phyloP scores from a whole-genome alignment of 2,329 filamentous ascomycete genomes.

The Nemania sp. region DNA sequence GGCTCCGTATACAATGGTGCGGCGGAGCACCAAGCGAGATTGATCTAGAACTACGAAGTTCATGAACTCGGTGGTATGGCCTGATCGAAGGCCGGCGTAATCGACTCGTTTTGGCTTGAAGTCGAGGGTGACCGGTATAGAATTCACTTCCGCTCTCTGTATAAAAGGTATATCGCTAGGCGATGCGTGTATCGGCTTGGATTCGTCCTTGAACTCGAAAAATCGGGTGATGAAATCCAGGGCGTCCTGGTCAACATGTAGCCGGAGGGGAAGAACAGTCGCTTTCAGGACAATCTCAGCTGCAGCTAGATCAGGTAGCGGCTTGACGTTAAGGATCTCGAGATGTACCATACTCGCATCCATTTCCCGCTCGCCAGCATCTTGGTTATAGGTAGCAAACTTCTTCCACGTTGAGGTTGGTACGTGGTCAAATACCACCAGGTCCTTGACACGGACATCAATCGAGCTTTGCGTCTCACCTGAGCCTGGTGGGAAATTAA shows the following conservation, averaged over 20 bases:
- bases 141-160: conserved; percentile 84
- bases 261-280: conserved; percentile 78
- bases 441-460: conserved; percentile 77
- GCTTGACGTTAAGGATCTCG: conserved; percentile 85
- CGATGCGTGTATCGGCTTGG: conserved; percentile 56
- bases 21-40: conserved; percentile 81
- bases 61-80: conserved; percentile 97
- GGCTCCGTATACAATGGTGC: conserved; percentile 91
- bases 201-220: conserved; percentile 94
- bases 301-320: conserved; percentile 80
- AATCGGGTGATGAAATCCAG: conserved; percentile 96
- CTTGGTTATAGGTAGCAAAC: conserved; percentile 91
- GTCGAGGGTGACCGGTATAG: conserved; percentile 81
- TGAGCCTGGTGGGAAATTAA: conserved; percentile 75
- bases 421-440: conserved; percentile 93
- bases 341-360: conserved; percentile 88
- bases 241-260: conserved; percentile 97
- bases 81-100: conserved; percentile 88
- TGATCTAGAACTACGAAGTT: conserved; percentile 94
- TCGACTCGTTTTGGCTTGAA: conserved; percentile 99
- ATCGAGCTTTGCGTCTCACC: conserved; percentile 87
- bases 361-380: conserved; percentile 83
- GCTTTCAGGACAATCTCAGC: conserved; percentile 86
- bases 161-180: conserved; percentile 81
- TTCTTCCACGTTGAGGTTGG: conserved; percentile 98